phyloP scores from a whole-genome alignment of 805 yeast species.

The Candida broadrunensis region DNA sequence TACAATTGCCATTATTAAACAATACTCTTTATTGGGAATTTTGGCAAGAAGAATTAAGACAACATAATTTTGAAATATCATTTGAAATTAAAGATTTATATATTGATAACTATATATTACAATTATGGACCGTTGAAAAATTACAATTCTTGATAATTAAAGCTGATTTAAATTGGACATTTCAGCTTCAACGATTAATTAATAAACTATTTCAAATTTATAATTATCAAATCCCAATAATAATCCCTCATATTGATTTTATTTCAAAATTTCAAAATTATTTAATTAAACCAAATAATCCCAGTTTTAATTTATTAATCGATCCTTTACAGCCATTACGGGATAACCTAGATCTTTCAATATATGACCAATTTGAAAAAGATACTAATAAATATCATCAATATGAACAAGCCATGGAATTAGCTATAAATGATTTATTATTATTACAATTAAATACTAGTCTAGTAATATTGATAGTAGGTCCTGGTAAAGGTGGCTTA shows the following conservation, averaged over 20 bases:
- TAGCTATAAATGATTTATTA: slow-evolving; percentile 43
- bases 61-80: not conserved
- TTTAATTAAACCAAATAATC: not conserved
- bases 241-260: not conserved
- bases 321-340: slow-evolving; percentile 73
- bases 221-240: not conserved
- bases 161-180: not conserved
- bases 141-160: not conserved
- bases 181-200: not conserved
- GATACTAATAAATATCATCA: slow-evolving; percentile 67
- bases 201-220: not conserved
- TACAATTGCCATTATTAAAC: not conserved
- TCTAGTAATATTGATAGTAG: slow-evolving; percentile 55
- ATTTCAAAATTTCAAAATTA: not conserved
- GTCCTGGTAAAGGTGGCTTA: slow-evolving; percentile 88
- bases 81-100: not conserved
- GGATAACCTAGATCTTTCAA: slow-evolving; percentile 51
- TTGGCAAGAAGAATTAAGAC: not conserved
- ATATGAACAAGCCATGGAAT: slow-evolving; percentile 62
- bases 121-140: not conserved
- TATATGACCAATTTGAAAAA: slow-evolving; percentile 68
- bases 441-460: not conserved
- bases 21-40: not conserved
- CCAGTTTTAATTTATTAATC: slow-evolving; percentile 11
- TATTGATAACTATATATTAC: not conserved